Conservation (phyloP, 106 monocot species). For the Alisma plantagoaquatica region DNA sequence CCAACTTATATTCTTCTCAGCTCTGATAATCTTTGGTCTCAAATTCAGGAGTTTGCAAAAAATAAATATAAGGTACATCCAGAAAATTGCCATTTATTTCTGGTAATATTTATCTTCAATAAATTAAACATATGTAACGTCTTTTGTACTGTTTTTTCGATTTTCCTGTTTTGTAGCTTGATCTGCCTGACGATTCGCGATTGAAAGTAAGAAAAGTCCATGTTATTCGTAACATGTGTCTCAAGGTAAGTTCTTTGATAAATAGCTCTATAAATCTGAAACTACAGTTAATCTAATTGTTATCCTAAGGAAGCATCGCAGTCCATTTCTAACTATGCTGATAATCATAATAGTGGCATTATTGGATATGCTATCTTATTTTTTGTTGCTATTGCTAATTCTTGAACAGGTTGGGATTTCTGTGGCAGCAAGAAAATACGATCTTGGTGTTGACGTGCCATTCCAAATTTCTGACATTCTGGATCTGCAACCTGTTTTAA, state of each 20-base stretch:
- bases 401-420: conserved; percentile 63
- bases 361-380: too few relatives aligned
- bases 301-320: too few relatives aligned
- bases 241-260: conserved; percentile 45
- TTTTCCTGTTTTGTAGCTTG: conserved; percentile 39
- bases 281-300: too few relatives aligned
- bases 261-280: too few relatives aligned
- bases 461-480: conserved; percentile 78
- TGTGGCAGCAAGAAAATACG: conserved; percentile 77
- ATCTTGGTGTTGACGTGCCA: conserved; percentile 54
- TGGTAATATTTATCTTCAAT: not conserved
- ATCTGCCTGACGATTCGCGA: conserved; percentile 66
- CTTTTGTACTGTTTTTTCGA: not conserved
- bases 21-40: conserved; percentile 65
- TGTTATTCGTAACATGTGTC: conserved; percentile 81
- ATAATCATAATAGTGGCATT: too few relatives aligned
- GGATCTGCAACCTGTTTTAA: conserved; percentile 84
- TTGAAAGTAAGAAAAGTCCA: conserved; percentile 45
- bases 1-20: conserved; percentile 38
- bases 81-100: not conserved
- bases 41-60: conserved; percentile 72
- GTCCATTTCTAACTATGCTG: too few relatives aligned
- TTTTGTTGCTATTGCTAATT: not conserved
- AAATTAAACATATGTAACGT: too few relatives aligned
- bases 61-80: conserved; percentile 75